phyloP scores from a whole-genome alignment of 805 yeast genomes.

The Priceomyces haplophilus region DNA sequence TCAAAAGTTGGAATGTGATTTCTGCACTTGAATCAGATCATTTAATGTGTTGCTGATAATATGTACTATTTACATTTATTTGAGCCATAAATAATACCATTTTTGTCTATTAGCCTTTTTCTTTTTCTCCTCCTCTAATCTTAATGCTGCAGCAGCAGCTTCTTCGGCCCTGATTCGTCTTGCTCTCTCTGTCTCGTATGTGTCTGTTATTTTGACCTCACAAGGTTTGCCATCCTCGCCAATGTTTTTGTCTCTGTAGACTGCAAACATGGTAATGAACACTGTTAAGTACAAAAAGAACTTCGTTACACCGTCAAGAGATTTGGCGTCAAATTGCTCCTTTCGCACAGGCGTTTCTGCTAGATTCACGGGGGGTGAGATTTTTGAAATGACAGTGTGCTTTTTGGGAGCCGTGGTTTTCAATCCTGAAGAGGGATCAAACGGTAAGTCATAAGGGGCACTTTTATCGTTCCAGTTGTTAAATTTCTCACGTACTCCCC shows the following conservation, averaged over 20 bases:
- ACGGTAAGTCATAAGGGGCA: constrained; percentile 62
- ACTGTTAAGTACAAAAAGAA: constrained; percentile 48
- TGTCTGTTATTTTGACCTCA: constrained; percentile 38
- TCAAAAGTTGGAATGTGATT: background rate
- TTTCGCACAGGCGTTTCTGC: constrained; percentile 44
- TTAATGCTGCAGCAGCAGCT: constrained; percentile 12
- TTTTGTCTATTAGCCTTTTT: constrained; percentile 17
- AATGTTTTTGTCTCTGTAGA: constrained; percentile 51
- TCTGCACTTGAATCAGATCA: background rate
- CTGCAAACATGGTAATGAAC: constrained; percentile 48
- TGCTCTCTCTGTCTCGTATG: constrained; percentile 31
- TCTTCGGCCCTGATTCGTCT: constrained; percentile 17
- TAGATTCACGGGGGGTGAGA: constrained; percentile 40
- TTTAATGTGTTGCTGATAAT: background rate
- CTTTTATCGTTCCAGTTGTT: constrained; percentile 40
- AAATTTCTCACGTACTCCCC: constrained; percentile 66
- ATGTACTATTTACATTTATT: constrained; percentile 8
- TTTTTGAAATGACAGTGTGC: constrained; percentile 24
- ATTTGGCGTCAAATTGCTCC: constrained; percentile 45
- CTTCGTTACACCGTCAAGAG: constrained; percentile 57
- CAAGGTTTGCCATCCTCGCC: constrained; percentile 44
- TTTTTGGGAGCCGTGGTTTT: constrained; percentile 23
- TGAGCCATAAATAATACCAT: constrained; percentile 56
- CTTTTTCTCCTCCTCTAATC: constrained; percentile 4
- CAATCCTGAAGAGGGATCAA: constrained; percentile 39